Evolutionary conservation across 345 rosid species (phyloP).

Genomic region (Streptanthus diversifolius): DNA sequence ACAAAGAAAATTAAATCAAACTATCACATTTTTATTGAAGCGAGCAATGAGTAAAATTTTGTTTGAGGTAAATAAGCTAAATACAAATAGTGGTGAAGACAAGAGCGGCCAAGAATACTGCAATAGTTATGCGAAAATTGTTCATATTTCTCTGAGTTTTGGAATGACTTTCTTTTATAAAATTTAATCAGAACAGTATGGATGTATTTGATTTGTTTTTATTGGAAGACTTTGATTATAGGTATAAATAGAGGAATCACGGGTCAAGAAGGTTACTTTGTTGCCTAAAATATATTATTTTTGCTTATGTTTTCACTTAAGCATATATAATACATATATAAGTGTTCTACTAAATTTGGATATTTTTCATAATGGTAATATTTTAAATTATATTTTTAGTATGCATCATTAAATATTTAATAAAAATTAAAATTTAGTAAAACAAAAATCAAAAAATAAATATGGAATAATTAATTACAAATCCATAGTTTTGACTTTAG

Average conservation of each 20-base stretch:
- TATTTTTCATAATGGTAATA: neutral
- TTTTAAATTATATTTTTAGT: neutral
- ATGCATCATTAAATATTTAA: too few species aligned
- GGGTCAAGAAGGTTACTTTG: neutral
- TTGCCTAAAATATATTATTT: neutral
- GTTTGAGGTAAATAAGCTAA: neutral
- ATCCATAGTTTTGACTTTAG: too few species aligned
- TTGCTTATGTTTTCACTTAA: neutral
- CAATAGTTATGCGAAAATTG: neutral
- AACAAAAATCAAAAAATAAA: too few species aligned
- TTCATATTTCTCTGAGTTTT: slow-evolving; percentile 4
- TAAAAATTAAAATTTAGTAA: too few species aligned
- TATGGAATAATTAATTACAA: too few species aligned
- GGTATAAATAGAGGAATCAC: neutral
- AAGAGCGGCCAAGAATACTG: slow-evolving; percentile 3
- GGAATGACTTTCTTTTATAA: neutral
- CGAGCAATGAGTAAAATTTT: neutral
- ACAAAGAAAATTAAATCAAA: neutral
- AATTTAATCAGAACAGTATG: neutral
- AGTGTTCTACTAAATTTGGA: neutral
- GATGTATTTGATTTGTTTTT: neutral
- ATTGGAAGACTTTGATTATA: neutral
- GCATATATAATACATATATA: neutral
- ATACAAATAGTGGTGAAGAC: neutral
- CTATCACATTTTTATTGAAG: neutral